These are phyloP conservation scores for Malus hybrid DNA, from an alignment of 331 rosid species.

Conservation along the genomic window DNA sequence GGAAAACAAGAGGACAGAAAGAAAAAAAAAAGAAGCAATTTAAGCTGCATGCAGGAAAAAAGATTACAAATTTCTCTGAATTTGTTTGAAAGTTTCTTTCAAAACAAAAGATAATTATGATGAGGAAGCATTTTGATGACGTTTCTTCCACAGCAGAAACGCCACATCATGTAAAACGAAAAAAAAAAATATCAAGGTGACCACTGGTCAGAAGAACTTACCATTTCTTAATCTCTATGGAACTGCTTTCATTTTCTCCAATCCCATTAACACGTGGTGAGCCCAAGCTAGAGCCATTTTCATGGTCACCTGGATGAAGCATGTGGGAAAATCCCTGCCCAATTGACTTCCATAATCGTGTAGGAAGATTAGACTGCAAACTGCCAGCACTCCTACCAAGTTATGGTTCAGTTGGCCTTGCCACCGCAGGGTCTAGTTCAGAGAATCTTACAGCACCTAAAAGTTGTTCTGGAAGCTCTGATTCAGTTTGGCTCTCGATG, in stretches of 20 bases:
- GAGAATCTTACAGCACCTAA: slow-evolving; percentile 69
- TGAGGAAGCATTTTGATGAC: background rate
- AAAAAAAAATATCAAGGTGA: background rate
- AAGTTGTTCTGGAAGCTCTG: slow-evolving; percentile 71
- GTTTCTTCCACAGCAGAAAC: background rate
- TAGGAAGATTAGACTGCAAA: slow-evolving; percentile 45
- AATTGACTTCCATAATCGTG: slow-evolving; percentile 63
- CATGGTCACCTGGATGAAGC: slow-evolving; percentile 56
- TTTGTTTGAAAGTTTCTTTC: background rate
- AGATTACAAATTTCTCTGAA: background rate
- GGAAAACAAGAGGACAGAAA: background rate
- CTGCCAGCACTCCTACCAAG: slow-evolving; percentile 5
- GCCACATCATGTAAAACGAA: background rate
- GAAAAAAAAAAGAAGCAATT: background rate
- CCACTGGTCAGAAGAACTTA: background rate
- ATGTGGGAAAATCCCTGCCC: slow-evolving; percentile 58
- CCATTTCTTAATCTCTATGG: background rate
- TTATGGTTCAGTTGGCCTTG: slow-evolving; percentile 39
- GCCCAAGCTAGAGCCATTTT: slow-evolving; percentile 35
- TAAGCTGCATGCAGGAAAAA: background rate
- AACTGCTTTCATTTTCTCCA: background rate
- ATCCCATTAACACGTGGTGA: slow-evolving; percentile 23
- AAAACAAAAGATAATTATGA: background rate
- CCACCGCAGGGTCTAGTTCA: slow-evolving; percentile 59
- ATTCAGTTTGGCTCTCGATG: slow-evolving; percentile 58